Conservation (phyloP, 176 grass and related monocot genomes). For the Ampelocalamus luodianensis region DNA sequence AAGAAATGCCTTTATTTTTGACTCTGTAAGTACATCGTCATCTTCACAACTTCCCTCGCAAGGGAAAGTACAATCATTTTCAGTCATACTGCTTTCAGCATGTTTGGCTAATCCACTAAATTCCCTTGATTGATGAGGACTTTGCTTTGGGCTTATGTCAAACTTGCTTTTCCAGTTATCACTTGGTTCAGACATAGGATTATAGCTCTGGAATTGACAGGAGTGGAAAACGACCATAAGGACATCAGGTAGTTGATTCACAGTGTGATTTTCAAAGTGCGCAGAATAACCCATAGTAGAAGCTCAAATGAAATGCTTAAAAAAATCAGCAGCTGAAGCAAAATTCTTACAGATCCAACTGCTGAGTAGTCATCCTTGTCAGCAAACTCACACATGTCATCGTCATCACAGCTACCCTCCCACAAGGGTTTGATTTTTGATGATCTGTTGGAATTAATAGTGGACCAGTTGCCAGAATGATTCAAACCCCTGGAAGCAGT, state of each 20-base stretch:
- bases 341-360: constrained; percentile 79
- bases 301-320: constrained; percentile 41
- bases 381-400: constrained; percentile 79
- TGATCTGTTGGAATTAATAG: constrained; percentile 56
- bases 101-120: constrained; percentile 54
- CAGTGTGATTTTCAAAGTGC: constrained; percentile 32
- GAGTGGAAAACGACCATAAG: constrained; percentile 17
- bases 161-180: constrained; percentile 84
- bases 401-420: constrained; percentile 65
- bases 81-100: constrained; percentile 47
- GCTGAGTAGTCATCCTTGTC: constrained; percentile 64
- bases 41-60: constrained; percentile 72
- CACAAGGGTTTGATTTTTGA: constrained; percentile 63
- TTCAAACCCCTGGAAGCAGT: constrained; percentile 48
- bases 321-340: constrained; percentile 29
- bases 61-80: constrained; percentile 73
- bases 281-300: constrained; percentile 7
- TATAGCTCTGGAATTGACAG: constrained; percentile 72
- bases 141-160: constrained; percentile 54
- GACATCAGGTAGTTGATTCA: constrained; percentile 4
- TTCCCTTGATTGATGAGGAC: constrained; percentile 50
- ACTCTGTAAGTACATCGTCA: constrained; percentile 84
- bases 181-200: constrained; percentile 85
- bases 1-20: constrained; percentile 95
- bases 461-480: constrained; percentile 54